phyloP scores from a whole-genome alignment of 345 rosid species.

The Corchorus capsularis region DNA sequence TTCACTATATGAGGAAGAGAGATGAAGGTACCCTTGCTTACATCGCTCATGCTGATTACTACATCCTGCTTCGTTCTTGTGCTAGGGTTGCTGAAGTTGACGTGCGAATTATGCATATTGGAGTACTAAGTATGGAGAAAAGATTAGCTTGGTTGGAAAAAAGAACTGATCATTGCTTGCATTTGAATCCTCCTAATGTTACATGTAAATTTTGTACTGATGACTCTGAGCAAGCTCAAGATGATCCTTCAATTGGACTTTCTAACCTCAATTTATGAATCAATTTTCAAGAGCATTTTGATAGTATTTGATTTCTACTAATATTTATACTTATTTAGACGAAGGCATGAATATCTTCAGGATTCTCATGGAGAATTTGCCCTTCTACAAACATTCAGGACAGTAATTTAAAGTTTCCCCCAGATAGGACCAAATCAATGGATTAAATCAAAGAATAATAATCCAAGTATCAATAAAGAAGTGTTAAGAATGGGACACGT shows the following conservation, averaged over 20 bases:
- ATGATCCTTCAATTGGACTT: constrained; percentile 25
- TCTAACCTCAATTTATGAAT: constrained; percentile 27
- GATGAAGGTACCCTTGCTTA: constrained; percentile 56
- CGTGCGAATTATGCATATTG: constrained; percentile 61
- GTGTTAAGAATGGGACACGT: neutral
- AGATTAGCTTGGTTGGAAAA: constrained; percentile 79
- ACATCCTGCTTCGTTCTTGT: constrained; percentile 68
- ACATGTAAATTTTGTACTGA: constrained; percentile 51
- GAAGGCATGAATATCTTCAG: neutral
- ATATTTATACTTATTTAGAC: too few species aligned
- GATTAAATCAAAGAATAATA: too few species aligned
- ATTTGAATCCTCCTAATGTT: constrained; percentile 40
- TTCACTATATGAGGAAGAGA: constrained; percentile 62
- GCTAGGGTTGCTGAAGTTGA: constrained; percentile 65
- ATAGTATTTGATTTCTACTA: neutral
- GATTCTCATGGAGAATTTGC: too few species aligned
- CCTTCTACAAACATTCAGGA: too few species aligned
- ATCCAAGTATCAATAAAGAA: too few species aligned
- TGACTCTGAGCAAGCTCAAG: constrained; percentile 20
- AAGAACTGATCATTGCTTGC: constrained; percentile 57
- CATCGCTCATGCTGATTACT: constrained; percentile 81
- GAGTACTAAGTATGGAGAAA: constrained; percentile 71
- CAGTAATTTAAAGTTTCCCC: too few species aligned
- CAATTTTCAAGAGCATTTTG: neutral
- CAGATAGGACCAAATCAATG: too few species aligned